A percentile compares a stretch with the other conserved stretches of the same genome.
Evolutionary conservation across 805 yeast genomes (phyloP).

Genomic region (Dipodascus geniculatus): DNA sequence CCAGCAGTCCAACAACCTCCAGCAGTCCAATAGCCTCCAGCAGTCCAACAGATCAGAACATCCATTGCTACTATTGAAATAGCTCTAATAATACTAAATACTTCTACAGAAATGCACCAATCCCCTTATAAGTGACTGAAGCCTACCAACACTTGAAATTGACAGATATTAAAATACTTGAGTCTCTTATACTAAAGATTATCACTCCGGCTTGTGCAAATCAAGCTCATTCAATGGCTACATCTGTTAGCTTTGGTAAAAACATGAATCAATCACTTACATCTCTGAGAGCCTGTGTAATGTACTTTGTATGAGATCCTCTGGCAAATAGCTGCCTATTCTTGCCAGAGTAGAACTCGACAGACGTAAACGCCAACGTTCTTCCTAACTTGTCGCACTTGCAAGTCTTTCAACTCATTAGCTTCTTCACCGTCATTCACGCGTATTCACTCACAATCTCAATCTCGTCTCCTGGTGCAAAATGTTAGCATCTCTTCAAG

Average conservation of each 20-base stretch:
- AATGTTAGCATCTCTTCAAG: conserved; percentile 1
- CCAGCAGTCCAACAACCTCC: too few species aligned
- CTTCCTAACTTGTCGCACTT: conserved; percentile 27
- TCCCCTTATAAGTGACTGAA: too few species aligned
- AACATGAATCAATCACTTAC: conserved; percentile 15
- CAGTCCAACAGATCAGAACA: too few species aligned
- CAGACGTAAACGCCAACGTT: conserved; percentile 30
- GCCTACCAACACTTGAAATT: too few species aligned
- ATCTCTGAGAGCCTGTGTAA: conserved; percentile 26
- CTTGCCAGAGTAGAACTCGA: conserved; percentile 21
- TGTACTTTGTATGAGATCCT: conserved; percentile 33
- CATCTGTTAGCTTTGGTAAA: not conserved
- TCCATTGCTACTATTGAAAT: too few species aligned
- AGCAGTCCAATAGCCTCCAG: too few species aligned
- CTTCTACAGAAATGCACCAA: too few species aligned
- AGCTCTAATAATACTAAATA: too few species aligned
- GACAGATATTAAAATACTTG: too few species aligned
- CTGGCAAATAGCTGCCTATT: conserved; percentile 24
- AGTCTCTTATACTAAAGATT: too few species aligned
- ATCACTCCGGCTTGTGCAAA: not conserved
- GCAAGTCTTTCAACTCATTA: conserved; percentile 17
- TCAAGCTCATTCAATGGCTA: not conserved
- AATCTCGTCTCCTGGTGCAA: conserved; percentile 15
- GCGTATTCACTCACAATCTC: conserved; percentile 8
- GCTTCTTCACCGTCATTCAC: not conserved